These are phyloP conservation scores for Sporothrix humicola DNA, from an alignment of 2,329 filamentous ascomycete genomes.

Conservation along the genomic window DNA sequence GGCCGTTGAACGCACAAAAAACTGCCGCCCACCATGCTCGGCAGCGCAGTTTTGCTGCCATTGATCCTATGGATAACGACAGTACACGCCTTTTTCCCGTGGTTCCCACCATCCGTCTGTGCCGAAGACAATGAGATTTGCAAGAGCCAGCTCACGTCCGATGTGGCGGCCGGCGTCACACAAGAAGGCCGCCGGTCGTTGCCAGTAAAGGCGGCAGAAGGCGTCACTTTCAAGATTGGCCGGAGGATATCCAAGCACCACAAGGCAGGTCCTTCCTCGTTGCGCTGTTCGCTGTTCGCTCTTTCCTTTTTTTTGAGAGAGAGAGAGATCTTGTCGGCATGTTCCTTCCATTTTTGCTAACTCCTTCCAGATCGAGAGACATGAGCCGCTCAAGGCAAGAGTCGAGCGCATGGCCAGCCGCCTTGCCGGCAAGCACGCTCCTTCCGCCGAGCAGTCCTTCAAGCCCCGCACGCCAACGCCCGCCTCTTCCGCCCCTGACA, in stretches of 20 bases:
- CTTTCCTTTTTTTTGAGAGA: not conserved
- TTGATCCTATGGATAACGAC: constrained; percentile 56
- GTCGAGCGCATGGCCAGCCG: constrained; percentile 49
- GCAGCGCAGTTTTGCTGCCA: constrained; percentile 48
- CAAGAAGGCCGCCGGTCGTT: constrained; percentile 30
- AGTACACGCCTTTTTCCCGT: constrained; percentile 57
- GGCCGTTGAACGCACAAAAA: too few relatives aligned
- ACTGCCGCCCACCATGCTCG: constrained; percentile 49
- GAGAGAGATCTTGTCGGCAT: not conserved
- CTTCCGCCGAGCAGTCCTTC: constrained; percentile 35
- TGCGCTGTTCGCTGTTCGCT: not conserved
- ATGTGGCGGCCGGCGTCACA: not conserved
- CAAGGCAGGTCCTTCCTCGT: constrained; percentile 6
- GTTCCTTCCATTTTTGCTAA: not conserved
- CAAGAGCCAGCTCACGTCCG: constrained; percentile 34
- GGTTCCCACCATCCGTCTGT: constrained; percentile 46
- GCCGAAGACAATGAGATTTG: constrained; percentile 41
- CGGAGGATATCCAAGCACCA: constrained; percentile 19
- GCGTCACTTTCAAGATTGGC: constrained; percentile 29
- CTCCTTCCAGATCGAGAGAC: constrained; percentile 20
- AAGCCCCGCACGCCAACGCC: constrained; percentile 30
- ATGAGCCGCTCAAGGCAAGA: constrained; percentile 45
- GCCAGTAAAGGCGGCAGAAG: constrained; percentile 14
- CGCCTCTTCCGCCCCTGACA: constrained; percentile 23
- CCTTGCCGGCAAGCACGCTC: constrained; percentile 51